A percentile compares a stretch with the other conserved stretches of the same genome.
Evolutionary conservation across 2,329 filamentous ascomycete genomes (phyloP).

Genomic region (Dryadomyces quercus-mongolicae): DNA sequence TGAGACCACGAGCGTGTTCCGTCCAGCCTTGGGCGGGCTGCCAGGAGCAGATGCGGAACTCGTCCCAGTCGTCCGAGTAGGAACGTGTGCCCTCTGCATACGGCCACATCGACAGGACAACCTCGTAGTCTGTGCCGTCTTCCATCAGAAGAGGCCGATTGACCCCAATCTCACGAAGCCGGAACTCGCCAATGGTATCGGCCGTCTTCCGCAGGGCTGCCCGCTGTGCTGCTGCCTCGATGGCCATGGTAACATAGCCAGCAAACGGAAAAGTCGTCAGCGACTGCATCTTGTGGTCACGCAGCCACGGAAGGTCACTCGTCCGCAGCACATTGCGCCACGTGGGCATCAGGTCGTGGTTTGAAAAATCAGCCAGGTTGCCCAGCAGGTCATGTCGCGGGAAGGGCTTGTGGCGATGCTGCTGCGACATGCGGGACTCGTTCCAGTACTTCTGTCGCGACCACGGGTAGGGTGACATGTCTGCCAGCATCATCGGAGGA

Average conservation of each 20-base stretch:
- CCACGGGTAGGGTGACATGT: constrained; percentile 27
- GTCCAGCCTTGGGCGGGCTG: constrained; percentile 39
- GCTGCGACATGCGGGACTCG: constrained; percentile 30
- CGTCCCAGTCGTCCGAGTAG: constrained; percentile 27
- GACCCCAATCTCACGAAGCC: neutral
- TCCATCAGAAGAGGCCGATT: no score
- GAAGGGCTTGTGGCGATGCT: constrained; percentile 15
- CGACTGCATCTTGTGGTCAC: constrained; percentile 46
- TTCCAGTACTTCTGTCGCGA: constrained; percentile 34
- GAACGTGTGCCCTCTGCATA: no score
- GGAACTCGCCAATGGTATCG: neutral
- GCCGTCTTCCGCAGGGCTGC: constrained; percentile 9
- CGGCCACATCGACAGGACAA: no score
- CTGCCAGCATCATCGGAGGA: constrained; percentile 2
- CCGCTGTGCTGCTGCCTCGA: constrained; percentile 31
- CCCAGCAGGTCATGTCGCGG: constrained; percentile 30
- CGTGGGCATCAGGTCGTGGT: constrained; percentile 27
- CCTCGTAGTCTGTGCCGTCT: no score
- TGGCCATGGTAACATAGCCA: constrained; percentile 38
- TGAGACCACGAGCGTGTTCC: constrained; percentile 44
- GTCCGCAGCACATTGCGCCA: constrained; percentile 36
- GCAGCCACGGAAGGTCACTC: constrained; percentile 42
- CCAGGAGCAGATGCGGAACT: constrained; percentile 45
- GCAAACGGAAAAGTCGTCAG: constrained; percentile 42
- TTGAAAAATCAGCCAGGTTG: constrained; percentile 28